Base-by-base conservation (phyloP, 2,329 filamentous ascomycete species). In the Ascochyta lentis region DNA sequence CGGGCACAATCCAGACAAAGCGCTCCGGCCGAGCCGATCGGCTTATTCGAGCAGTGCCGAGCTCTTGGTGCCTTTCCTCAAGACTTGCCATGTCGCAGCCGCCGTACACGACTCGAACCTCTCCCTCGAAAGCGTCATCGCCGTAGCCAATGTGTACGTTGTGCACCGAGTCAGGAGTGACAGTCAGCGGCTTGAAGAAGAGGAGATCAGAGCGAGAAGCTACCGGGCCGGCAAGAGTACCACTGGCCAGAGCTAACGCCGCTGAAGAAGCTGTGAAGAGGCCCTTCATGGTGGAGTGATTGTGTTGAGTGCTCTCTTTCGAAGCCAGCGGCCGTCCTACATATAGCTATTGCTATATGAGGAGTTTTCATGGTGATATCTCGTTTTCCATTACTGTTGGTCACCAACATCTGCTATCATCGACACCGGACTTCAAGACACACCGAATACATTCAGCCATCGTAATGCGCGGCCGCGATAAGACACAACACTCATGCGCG, bases 71-170 rank as follows among this genome's bases (percentile, higher is more conserved):
- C 24, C 67, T 68, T n/a, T 79, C 63, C 4, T 66, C 55, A 8
- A 67, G 55, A 8, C 66, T 55, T 19, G 59, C 42, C 57, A 79
- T 75, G 40, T 75, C 66, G 57, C 80, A 83, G 39, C 74, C 64
- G 1, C 80, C 81, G 59, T 82, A 80, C 6, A 81, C 74, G 23
- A 82, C 60, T 2, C 72, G 71, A 8, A 82, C 53, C 15, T 79
- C 68, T 6, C 80, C 80, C 51, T 80, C 77, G 27, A 80, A 77
- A 7, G 59, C 43, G 19, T 71, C 68, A 16, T 73, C 67, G 35
- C 72, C 71, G 56, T 79, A 82, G 5, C 68, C 73, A 19, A 84
- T 68, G 39, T 82, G 76, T 27, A 83, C 71, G 61, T 84, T 84
- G 62, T 83, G 80, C 56, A 83, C 61, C 0, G 77, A 79, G 54